Evolutionary conservation across 257 asterid genomes (phyloP).

Genomic region (Penstemon eatonii): DNA sequence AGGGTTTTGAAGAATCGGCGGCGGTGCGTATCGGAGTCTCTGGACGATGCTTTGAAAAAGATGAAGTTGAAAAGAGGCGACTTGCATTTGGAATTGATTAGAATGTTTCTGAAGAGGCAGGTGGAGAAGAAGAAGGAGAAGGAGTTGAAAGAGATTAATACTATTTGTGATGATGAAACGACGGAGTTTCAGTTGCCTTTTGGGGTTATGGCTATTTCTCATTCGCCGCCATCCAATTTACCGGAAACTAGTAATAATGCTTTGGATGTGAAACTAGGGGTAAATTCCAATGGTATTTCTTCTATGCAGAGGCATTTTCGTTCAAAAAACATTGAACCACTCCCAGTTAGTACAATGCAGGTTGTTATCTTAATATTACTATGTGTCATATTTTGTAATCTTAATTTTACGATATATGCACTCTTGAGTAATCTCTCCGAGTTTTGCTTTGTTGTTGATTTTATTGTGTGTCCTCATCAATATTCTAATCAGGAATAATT

Average conservation of each 20-base stretch:
- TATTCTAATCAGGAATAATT: neutral
- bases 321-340: slow-evolving; percentile 82
- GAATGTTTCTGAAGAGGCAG: slow-evolving; percentile 76
- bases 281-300: slow-evolving; percentile 33
- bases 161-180: slow-evolving; percentile 40
- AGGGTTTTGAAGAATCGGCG: slow-evolving; percentile 43
- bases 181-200: slow-evolving; percentile 52
- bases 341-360: slow-evolving; percentile 82
- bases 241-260: slow-evolving; percentile 34
- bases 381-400: neutral
- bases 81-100: slow-evolving; percentile 80
- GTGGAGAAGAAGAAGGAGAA: slow-evolving; percentile 80
- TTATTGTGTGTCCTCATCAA: neutral
- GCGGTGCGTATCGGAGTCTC: slow-evolving; percentile 62
- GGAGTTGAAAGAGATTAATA: slow-evolving; percentile 36
- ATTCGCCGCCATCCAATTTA: slow-evolving; percentile 35
- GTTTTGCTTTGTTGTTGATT: slow-evolving; percentile 7
- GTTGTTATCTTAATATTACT: slow-evolving; percentile 37
- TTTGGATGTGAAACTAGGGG: slow-evolving; percentile 64
- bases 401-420: neutral
- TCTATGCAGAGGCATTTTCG: slow-evolving; percentile 61
- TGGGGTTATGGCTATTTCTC: slow-evolving; percentile 85
- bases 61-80: slow-evolving; percentile 86
- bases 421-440: neutral
- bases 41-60: slow-evolving; percentile 82